Base-by-base conservation (phyloP, 139 green algal species). In the Micractinium sp. region DNA sequence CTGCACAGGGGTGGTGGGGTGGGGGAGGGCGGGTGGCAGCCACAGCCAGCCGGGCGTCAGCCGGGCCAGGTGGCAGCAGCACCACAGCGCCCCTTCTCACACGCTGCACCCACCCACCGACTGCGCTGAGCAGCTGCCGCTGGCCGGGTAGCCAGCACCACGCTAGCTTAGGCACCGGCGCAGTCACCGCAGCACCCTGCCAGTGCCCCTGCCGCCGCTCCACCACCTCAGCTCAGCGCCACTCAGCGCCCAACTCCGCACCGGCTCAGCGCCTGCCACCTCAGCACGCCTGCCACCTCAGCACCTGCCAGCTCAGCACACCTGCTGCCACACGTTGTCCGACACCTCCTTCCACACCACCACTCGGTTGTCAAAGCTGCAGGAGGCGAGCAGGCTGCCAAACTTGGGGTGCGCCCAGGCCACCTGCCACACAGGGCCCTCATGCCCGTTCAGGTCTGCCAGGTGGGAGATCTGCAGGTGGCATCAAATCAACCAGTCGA, bases 391-490 rank as follows among this genome's bases (percentile, higher is more conserved):
- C 1, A 99, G 87, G 56, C 89, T 96, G 38, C 98, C 98, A 90
- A 97, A 99, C 83, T 98, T 98, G 5, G 98, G 97, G 90, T 99
- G 98, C 38, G 96, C 96, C 98, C 98, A 99, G 22, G 90, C 90
- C 27, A 97, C 93, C 82, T 94, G 86, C 95, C 95, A 97, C 27
- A 98, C 96, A 1, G 98, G 97, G 1, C 98, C 98, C n/a, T 99
- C 95, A 89, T 99, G 98, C 0, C 97, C 98, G 25, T 90, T 81
- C 12, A 99, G 93, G 71, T 98, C 95, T 7, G 96, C 95, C 23
- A 97, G 33, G 33, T 94, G 94, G 63, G 80, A 85, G 0, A 90
- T 71, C 92, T 95, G 92, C 73, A 79, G 18, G 78, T 31, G 67
- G 67, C 23, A 31, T 22, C n/a, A n/a, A n/a, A n/a, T n/a, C n/a